These are phyloP conservation scores for Fusarium equiseti DNA, from an alignment of 2,329 filamentous ascomycete genomes.

Conservation along the genomic window DNA sequence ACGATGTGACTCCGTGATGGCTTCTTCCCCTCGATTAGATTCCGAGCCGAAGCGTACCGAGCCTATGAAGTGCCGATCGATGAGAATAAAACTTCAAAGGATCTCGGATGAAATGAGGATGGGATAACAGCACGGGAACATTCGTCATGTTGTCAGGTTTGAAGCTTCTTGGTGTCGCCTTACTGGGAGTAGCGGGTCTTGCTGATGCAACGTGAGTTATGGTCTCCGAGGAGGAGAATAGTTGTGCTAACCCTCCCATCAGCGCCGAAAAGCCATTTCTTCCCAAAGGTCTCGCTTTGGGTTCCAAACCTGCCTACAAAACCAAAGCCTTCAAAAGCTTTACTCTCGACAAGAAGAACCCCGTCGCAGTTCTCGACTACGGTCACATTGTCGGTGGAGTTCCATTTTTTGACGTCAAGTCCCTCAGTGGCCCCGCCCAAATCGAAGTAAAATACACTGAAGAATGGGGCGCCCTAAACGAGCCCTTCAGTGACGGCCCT, in stretches of 20 bases:
- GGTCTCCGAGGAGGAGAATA: no score
- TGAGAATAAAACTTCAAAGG: background rate
- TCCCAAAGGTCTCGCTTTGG: background rate
- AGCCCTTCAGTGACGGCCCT: conserved; percentile 10
- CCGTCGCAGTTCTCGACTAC: conserved; percentile 6
- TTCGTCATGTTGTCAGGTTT: background rate
- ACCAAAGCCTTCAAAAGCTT: background rate
- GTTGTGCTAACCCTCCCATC: no score
- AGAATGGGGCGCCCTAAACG: background rate
- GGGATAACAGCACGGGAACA: background rate
- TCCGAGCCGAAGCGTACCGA: background rate
- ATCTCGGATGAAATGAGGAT: fast-evolving
- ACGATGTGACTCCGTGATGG: background rate
- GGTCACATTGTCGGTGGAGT: background rate
- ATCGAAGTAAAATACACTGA: conserved; percentile 6
- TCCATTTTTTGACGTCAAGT: conserved; percentile 7
- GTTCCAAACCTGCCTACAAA: background rate
- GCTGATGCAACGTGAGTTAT: background rate
- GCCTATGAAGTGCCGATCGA: background rate
- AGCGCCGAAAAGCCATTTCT: background rate
- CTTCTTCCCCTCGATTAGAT: background rate
- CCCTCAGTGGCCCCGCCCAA: background rate
- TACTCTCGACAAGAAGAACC: background rate
- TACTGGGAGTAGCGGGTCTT: background rate
- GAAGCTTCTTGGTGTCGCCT: background rate